phyloP scores from a whole-genome alignment of 257 asterid species.

The Capsicum chinense region DNA sequence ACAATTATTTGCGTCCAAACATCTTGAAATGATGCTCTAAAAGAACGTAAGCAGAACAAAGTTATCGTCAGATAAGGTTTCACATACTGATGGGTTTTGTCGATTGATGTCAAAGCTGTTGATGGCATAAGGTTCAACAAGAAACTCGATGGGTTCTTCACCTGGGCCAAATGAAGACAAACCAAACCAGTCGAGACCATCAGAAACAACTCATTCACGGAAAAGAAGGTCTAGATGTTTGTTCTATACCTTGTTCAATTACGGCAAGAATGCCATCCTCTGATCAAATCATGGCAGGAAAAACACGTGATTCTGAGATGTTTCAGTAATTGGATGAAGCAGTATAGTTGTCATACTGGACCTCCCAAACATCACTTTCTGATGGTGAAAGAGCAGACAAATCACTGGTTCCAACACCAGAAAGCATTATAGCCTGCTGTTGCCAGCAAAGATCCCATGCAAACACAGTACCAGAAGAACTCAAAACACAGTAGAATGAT shows the following conservation, averaged over 20 bases:
- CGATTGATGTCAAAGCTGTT: conserved; percentile 88
- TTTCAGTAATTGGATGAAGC: conserved; percentile 60
- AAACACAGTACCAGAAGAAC: conserved; percentile 88
- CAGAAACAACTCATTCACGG: conserved; percentile 9
- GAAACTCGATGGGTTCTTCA: conserved; percentile 74
- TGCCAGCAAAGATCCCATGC: conserved; percentile 96
- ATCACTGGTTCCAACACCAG: conserved; percentile 55
- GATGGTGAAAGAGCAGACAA: conserved; percentile 50
- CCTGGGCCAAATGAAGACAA: conserved; percentile 44
- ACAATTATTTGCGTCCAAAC: not conserved
- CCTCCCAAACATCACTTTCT: conserved; percentile 94
- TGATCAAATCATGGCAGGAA: conserved; percentile 94
- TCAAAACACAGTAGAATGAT: conserved; percentile 37
- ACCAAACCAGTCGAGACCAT: conserved; percentile 34
- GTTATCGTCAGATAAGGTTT: not conserved
- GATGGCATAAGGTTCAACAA: conserved; percentile 91
- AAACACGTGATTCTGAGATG: conserved; percentile 63
- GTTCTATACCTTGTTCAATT: conserved; percentile 69
- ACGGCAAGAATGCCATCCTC: conserved; percentile 94
- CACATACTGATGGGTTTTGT: conserved; percentile 77
- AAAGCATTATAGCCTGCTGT: conserved; percentile 65
- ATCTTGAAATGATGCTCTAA: not conserved
- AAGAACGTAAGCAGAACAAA: not conserved
- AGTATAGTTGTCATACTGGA: conserved; percentile 76
- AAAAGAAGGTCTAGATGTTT: not conserved